These are phyloP conservation scores for Rhynchosporium secalis DNA, from an alignment of 2,329 filamentous ascomycete species.

Conservation along the genomic window DNA sequence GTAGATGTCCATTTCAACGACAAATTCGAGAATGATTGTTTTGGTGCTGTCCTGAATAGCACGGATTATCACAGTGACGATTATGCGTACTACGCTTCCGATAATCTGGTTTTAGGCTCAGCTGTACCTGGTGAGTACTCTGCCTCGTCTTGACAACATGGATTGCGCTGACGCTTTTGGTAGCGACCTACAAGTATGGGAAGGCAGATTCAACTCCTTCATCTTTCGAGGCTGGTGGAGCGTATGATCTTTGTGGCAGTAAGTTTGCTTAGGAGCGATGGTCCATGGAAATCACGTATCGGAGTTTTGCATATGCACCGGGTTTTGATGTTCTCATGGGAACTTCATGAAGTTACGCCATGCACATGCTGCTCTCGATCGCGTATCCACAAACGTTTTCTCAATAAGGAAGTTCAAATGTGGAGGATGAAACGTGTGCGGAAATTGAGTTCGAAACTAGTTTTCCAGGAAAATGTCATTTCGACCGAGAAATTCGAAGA, in stretches of 20 bases:
- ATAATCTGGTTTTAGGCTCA: conserved; percentile 22
- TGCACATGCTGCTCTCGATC: too few species aligned
- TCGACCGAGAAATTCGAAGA: too few species aligned
- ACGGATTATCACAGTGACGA: conserved; percentile 29
- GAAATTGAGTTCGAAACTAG: too few species aligned
- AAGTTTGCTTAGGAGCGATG: conserved; percentile 11
- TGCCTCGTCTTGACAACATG: neutral
- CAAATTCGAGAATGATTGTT: conserved; percentile 25
- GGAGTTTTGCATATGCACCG: too few species aligned
- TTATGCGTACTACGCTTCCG: conserved; percentile 25
- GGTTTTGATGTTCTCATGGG: too few species aligned
- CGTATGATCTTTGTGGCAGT: conserved; percentile 25
- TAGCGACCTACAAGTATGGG: conserved; percentile 25
- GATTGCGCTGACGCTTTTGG: neutral
- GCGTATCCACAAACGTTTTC: too few species aligned
- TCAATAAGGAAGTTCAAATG: too few species aligned
- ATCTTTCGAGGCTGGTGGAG: conserved; percentile 25
- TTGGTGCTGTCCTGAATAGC: conserved; percentile 22
- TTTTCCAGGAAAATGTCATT: too few species aligned
- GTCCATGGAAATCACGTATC: too few species aligned
- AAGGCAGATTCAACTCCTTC: conserved; percentile 26
- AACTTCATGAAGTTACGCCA: too few species aligned
- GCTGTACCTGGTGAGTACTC: conserved; percentile 24
- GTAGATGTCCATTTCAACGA: conserved; percentile 25
- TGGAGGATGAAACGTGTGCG: too few species aligned